Conservation (phyloP, 2,329 filamentous ascomycete genomes). For the Teratosphaeria viscida region DNA sequence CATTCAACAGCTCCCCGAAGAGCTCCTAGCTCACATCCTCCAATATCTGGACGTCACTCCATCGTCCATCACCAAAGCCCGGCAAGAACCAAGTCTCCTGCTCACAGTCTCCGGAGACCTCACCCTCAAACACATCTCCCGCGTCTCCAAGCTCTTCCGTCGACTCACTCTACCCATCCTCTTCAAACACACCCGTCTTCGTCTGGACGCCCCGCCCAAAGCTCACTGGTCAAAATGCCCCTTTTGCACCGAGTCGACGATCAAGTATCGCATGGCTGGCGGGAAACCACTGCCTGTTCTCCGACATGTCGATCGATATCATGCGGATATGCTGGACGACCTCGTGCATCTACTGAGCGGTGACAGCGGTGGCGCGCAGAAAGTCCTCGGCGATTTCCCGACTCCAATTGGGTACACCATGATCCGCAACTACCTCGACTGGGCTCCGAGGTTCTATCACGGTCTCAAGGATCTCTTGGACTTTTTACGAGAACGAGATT, state of each 20-base stretch:
- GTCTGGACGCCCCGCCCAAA: slow-evolving; percentile 19
- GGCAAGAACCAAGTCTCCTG: slow-evolving; percentile 38
- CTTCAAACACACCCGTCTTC: slow-evolving; percentile 43
- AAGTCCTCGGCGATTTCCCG: neutral
- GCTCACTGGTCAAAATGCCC: slow-evolving; percentile 4
- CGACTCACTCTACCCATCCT: slow-evolving; percentile 43
- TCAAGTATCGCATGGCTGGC: neutral
- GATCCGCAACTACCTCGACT: slow-evolving; percentile 5
- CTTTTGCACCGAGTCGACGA: neutral
- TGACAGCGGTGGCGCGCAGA: neutral
- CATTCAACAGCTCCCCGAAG: slow-evolving; percentile 43
- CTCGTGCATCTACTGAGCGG: neutral
- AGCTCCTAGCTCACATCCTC: slow-evolving; percentile 50
- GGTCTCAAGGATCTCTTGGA: slow-evolving; percentile 11
- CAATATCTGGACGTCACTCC: slow-evolving; percentile 41
- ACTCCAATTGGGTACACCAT: neutral
- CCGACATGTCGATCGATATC: slow-evolving; percentile 4
- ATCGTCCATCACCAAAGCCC: slow-evolving; percentile 39
- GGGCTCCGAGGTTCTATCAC: slow-evolving; percentile 15
- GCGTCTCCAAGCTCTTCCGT: slow-evolving; percentile 46
- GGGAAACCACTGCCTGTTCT: neutral
- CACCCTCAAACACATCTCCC: slow-evolving; percentile 47
- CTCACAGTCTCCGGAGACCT: slow-evolving; percentile 30
- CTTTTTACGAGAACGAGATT: slow-evolving; percentile 11
- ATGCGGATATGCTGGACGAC: slow-evolving; percentile 3